Conservation (phyloP, 768 basidiomycete species). For the Collybiopsis luxurians region DNA sequence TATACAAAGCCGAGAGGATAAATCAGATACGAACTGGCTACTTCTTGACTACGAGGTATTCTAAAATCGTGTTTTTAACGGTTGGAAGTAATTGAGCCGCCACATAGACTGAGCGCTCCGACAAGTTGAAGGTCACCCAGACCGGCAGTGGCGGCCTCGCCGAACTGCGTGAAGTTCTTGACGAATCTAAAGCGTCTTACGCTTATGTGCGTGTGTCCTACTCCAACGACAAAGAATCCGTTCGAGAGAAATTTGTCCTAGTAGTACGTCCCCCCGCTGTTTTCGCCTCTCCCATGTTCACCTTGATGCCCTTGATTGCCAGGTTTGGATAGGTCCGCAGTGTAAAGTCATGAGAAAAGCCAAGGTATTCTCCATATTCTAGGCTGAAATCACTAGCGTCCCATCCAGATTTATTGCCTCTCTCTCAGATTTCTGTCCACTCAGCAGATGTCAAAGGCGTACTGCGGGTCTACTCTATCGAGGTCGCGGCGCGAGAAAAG, state of each 20-base stretch:
- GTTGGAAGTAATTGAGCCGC: neutral
- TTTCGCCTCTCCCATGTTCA: constrained; percentile 8
- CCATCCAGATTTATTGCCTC: constrained; percentile 13
- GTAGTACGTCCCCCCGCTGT: constrained; percentile 35
- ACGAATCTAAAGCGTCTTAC: constrained; percentile 76
- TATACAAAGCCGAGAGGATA: constrained; percentile 85
- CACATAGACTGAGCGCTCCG: constrained; percentile 59
- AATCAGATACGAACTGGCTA: constrained; percentile 86
- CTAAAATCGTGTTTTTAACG: neutral
- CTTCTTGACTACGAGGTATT: constrained; percentile 82
- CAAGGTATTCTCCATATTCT: constrained; percentile 61
- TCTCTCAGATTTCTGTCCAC: constrained; percentile 84
- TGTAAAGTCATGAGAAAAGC: constrained; percentile 93
- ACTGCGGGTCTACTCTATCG: constrained; percentile 78
- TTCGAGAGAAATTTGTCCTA: constrained; percentile 86
- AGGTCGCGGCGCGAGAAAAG: constrained; percentile 80
- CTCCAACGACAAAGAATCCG: constrained; percentile 82
- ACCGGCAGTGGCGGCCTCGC: constrained; percentile 79
- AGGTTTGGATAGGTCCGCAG: constrained; percentile 75
- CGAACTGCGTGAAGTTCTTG: constrained; percentile 71
- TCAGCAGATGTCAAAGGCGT: constrained; percentile 82
- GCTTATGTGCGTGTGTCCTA: constrained; percentile 85
- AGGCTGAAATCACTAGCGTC: constrained; percentile 26
- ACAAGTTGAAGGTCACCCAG: constrained; percentile 47
- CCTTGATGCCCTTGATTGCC: constrained; percentile 15